Evolutionary conservation across 1,284 basidiomycete genomes (phyloP).

Genomic region (Lentinus polychrous): DNA sequence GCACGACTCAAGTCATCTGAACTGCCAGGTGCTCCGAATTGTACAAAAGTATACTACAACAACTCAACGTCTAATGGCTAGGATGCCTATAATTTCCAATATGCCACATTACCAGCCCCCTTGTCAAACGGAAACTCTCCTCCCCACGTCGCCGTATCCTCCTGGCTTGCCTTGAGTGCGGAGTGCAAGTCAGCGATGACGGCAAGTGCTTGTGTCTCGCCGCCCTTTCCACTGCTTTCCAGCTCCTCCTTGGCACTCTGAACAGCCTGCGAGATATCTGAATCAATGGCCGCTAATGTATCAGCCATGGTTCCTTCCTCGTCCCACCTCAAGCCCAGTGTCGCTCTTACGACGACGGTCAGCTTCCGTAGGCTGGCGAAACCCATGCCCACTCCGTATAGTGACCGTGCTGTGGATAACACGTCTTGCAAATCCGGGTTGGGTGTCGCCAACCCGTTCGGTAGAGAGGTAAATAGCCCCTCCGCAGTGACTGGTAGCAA

Average conservation of each 20-base stretch:
- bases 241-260: conserved; percentile 73
- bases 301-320: conserved; percentile 48
- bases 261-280: conserved; percentile 71
- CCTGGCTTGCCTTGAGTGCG: conserved; percentile 42
- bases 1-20: no score
- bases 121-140: conserved; percentile 69
- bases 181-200: conserved; percentile 40
- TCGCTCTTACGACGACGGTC: conserved; percentile 46
- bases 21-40: no score
- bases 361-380: conserved; percentile 53
- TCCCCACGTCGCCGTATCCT: conserved; percentile 51
- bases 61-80: no score
- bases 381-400: conserved; percentile 73
- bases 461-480: conserved; percentile 35
- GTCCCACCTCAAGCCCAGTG: conserved; percentile 56
- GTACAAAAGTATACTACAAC: no score
- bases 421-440: conserved; percentile 43
- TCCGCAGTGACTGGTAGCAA: conserved; percentile 29
- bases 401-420: conserved; percentile 49
- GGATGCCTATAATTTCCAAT: conserved; percentile 57
- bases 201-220: conserved; percentile 36
- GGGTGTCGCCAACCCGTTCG: conserved; percentile 33
- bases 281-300: conserved; percentile 55
- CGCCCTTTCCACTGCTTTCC: conserved; percentile 43
- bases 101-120: conserved; percentile 45